A percentile compares a stretch with the other conserved stretches of the same genome.
Conservation (phyloP, 805 yeast species). For the Ogataea trehalophila region DNA sequence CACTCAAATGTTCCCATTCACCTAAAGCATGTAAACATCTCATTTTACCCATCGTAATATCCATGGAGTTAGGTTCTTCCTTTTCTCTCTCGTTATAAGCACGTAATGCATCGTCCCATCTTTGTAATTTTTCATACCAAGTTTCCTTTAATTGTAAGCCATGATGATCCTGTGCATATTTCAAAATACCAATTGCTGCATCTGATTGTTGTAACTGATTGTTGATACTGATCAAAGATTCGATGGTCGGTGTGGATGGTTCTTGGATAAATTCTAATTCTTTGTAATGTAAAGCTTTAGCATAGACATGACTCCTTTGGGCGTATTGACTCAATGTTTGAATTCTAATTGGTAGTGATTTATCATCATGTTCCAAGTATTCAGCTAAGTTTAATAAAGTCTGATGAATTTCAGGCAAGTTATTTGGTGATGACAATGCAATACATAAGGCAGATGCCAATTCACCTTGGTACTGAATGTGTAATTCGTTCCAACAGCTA, state of each 20-base stretch:
- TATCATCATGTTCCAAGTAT: constrained; percentile 96
- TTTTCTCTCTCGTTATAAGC: constrained; percentile 81
- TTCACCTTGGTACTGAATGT: constrained; percentile 85
- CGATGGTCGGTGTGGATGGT: constrained; percentile 88
- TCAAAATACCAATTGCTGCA: constrained; percentile 95
- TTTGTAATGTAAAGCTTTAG: constrained; percentile 93
- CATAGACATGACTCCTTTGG: constrained; percentile 93
- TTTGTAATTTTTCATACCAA: constrained; percentile 93
- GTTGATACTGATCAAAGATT: constrained; percentile 85
- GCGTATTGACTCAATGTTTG: constrained; percentile 89
- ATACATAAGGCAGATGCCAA: constrained; percentile 78
- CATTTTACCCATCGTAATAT: constrained; percentile 96
- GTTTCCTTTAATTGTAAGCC: constrained; percentile 90
- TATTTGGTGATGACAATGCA: constrained; percentile 84
- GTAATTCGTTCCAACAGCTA: constrained; percentile 91
- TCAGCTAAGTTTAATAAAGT: constrained; percentile 86
- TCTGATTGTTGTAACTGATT: constrained; percentile 94
- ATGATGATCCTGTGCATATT: constrained; percentile 89
- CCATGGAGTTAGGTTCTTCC: constrained; percentile 65
- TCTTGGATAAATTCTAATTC: constrained; percentile 93
- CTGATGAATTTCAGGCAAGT: constrained; percentile 94
- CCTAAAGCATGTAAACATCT: constrained; percentile 97
- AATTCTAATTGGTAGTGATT: constrained; percentile 87
- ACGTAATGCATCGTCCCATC: constrained; percentile 96
- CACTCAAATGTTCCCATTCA: constrained; percentile 92